Evolutionary conservation across 2,329 filamentous ascomycete genomes (phyloP).

Genomic region (Harringtonia lauricola): DNA sequence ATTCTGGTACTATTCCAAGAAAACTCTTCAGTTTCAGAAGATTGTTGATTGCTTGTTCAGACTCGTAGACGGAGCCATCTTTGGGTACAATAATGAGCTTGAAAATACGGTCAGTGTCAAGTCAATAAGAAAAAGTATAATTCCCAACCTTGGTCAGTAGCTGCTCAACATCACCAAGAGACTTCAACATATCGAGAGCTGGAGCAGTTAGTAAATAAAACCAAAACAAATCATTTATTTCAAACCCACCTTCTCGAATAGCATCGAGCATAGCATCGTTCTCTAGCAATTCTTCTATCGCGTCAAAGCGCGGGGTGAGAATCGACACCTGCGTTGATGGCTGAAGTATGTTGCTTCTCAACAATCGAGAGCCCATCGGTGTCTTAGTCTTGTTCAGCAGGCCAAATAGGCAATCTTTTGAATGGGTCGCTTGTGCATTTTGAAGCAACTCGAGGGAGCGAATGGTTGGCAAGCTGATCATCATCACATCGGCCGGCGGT

Average conservation of each 20-base stretch:
- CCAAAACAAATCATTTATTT: background rate
- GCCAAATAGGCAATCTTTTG: slow-evolving; percentile 73
- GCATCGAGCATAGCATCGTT: slow-evolving; percentile 79
- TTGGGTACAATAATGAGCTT: slow-evolving; percentile 66
- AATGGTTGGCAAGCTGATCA: slow-evolving; percentile 86
- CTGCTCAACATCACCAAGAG: slow-evolving; percentile 69
- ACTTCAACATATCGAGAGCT: slow-evolving; percentile 32
- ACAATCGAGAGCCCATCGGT: slow-evolving; percentile 75
- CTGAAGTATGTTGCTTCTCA: slow-evolving; percentile 80
- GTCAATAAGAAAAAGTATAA: background rate
- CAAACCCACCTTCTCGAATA: slow-evolving; percentile 50
- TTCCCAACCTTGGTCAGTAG: slow-evolving; percentile 56
- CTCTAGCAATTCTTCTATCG: slow-evolving; percentile 67
- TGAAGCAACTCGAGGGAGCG: slow-evolving; percentile 82
- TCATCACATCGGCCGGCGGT: slow-evolving; percentile 85
- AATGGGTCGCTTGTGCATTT: slow-evolving; percentile 67
- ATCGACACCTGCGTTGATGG: slow-evolving; percentile 63
- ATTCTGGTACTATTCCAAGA: slow-evolving; percentile 50
- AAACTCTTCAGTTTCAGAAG: slow-evolving; percentile 80
- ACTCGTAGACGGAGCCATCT: slow-evolving; percentile 51
- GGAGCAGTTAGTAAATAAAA: background rate
- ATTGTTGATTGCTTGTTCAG: slow-evolving; percentile 76
- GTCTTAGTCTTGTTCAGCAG: slow-evolving; percentile 77
- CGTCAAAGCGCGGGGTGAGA: slow-evolving; percentile 65
- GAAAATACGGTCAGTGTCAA: background rate